A percentile compares a stretch with the other conserved stretches of the same genome.
These are phyloP conservation scores for Xylaria cubensis DNA, from an alignment of 495 filamentous ascomycete genomes.

Conservation along the genomic window DNA sequence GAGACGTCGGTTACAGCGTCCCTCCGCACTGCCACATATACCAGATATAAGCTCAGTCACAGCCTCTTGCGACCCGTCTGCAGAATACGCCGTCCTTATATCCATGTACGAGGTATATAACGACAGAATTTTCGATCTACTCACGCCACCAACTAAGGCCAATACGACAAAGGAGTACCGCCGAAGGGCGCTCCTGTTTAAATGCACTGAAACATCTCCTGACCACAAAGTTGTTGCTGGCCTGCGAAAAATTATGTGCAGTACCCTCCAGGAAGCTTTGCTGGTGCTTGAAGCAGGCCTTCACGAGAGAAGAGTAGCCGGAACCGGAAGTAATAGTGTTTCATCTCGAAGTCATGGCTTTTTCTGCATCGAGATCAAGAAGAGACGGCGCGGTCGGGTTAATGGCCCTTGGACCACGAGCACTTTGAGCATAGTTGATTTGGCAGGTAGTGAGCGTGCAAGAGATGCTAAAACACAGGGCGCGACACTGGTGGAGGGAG, in stretches of 20 bases:
- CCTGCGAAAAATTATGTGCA: conserved; percentile 86
- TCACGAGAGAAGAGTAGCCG: conserved; percentile 84
- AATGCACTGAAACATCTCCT: conserved; percentile 80
- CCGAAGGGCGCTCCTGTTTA: conserved; percentile 82
- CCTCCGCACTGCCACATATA: conserved; percentile 68
- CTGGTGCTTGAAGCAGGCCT: conserved; percentile 91
- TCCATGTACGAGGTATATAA: conserved; percentile 99
- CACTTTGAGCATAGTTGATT: conserved; percentile 86
- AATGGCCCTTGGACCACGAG: conserved; percentile 75
- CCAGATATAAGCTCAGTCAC: conserved; percentile 77
- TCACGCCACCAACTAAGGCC: conserved; percentile 62
- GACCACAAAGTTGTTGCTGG: conserved; percentile 93
- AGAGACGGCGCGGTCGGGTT: conserved; percentile 64
- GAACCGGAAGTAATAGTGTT: conserved; percentile 87
- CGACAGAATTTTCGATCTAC: conserved; percentile 93
- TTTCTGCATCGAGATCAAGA: conserved; percentile 95
- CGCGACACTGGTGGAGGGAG: conserved; percentile 89
- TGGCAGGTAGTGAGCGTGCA: conserved; percentile 93
- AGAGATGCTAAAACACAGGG: conserved; percentile 92
- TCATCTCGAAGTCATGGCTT: conserved; percentile 95
- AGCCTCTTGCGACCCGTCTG: conserved; percentile 69
- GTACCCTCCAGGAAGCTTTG: conserved; percentile 83
- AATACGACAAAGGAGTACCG: conserved; percentile 69
- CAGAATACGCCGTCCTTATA: conserved; percentile 87
- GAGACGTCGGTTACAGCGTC: conserved; percentile 64